Evolutionary conservation across 768 basidiomycete species (phyloP), one percentile per base, ranked within the genome.

Genomic region (Kwoniella europaea): DNA sequence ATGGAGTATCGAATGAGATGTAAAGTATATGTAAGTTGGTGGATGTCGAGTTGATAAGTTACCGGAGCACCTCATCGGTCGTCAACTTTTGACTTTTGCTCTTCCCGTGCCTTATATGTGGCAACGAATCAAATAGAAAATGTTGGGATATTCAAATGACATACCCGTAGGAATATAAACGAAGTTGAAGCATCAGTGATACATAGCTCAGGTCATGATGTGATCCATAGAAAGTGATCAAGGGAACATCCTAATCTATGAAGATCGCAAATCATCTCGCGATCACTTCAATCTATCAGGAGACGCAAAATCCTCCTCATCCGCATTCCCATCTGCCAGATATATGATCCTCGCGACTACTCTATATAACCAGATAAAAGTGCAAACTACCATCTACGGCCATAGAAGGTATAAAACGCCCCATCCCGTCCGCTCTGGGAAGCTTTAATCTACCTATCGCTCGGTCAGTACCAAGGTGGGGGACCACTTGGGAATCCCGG

Each of bases 1-100:
- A 24, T 24, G 24, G 24, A 24, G 24, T 24, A 50, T 50, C 46
- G 46, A 50, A 50, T 50, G 46, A 50, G 12, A 50, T 50, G 12
- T 18, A 50, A 50, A 50, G 46, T 16, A 18, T 15, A 15, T 35
- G 35, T 35, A 6, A 35, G 35, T 35, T 35, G 35, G 35, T 4
- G 3, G 35, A 35, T 35, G 35, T 35, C 35, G 35, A 50, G 18
- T 50, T 15, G 46, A 50, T 50, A 3, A 50, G 18, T 50, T 13
- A 16, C 57, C 57, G 57, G 57, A 58, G 57, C 57, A 58, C 57
- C 57, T 58, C 57, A 58, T 58, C 57, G 22, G 57, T 27, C 57
- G 57, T 24, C 20, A 50, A 50, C 46, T 15, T 50, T 50, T 18
- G 18, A 13, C 54, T n/a, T 12, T 56, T 16, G 27, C 29, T 58